phyloP scores from a whole-genome alignment of 257 asterid genomes.

The Nicotiana attenuata region DNA sequence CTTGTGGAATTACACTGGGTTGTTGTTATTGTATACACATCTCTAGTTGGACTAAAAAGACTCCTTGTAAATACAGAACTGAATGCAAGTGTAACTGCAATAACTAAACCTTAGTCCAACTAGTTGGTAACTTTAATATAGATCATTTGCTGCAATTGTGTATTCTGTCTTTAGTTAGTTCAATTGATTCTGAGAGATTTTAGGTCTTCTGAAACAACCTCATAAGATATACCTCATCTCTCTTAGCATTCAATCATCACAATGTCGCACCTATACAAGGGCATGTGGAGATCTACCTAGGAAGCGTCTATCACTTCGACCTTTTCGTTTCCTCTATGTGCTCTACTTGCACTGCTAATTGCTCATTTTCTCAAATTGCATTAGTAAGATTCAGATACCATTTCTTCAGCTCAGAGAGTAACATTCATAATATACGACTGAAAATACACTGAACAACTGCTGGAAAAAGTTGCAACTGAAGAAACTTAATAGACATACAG shows the following conservation, averaged over 20 bases:
- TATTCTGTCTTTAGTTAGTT: neutral
- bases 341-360: neutral
- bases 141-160: slow-evolving; percentile 9
- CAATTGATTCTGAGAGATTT: neutral
- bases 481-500: neutral
- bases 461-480: neutral
- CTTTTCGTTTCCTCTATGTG: neutral
- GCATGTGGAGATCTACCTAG: neutral
- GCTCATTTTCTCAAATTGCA: slow-evolving; percentile 4
- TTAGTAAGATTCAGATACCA: slow-evolving; percentile 4
- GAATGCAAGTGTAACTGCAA: neutral
- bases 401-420: slow-evolving; percentile 5
- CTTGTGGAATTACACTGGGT: too few relatives aligned
- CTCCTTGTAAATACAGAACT: neutral
- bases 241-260: neutral
- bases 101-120: neutral
- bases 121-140: neutral
- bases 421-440: neutral
- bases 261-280: neutral
- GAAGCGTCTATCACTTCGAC: neutral
- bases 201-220: neutral
- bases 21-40: too few relatives aligned
- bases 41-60: neutral
- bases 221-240: neutral
- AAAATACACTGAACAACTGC: neutral